These are phyloP conservation scores for Pythium sukuiense DNA, from an alignment of 352 stramenopile genomes.

Conservation along the genomic window DNA sequence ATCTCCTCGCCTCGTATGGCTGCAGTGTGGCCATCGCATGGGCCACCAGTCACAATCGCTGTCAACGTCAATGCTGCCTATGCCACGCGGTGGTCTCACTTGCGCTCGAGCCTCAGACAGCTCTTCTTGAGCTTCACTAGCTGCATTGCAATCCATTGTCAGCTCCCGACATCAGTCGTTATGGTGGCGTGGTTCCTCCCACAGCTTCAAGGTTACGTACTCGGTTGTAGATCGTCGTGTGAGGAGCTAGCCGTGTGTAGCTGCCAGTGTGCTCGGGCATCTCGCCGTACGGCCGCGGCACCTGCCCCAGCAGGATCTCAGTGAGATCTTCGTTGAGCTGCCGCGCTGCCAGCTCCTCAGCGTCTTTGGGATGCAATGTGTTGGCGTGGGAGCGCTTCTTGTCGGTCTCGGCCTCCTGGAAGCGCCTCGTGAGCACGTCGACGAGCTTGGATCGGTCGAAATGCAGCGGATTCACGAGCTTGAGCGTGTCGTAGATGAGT, in stretches of 20 bases:
- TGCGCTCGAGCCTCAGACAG: constrained; percentile 39
- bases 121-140: constrained; percentile 66
- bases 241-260: constrained; percentile 60
- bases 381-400: constrained; percentile 60
- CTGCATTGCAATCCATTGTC: constrained; percentile 9
- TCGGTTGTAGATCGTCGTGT: constrained; percentile 74
- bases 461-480: constrained; percentile 78
- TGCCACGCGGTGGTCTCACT: constrained; percentile 1
- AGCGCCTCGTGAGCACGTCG: constrained; percentile 61
- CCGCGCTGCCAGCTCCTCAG: constrained; percentile 42
- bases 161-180: background rate
- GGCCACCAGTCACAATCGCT: background rate
- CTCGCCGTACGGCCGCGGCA: constrained; percentile 65
- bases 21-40: background rate
- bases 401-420: constrained; percentile 56
- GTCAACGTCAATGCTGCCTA: background rate
- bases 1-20: background rate
- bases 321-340: constrained; percentile 76
- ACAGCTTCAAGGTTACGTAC: constrained; percentile 17
- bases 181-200: background rate
- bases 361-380: constrained; percentile 48
- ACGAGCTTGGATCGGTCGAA: constrained; percentile 78
- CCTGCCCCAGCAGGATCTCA: constrained; percentile 50
- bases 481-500: constrained; percentile 87
- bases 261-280: constrained; percentile 56